Conservation (phyloP, 306 rosid species). For the Sicyos edulis region DNA sequence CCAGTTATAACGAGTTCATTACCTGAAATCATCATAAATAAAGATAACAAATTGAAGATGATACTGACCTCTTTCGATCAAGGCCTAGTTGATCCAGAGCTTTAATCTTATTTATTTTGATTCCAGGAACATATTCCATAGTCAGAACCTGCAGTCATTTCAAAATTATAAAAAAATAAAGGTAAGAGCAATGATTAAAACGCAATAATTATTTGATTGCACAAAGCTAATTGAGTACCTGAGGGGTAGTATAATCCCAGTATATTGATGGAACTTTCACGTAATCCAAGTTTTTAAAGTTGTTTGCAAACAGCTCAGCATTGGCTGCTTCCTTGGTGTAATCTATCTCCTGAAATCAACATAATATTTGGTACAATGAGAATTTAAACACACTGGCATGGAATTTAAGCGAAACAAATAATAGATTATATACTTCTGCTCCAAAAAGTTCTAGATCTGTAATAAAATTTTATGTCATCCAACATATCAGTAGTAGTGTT, state of each 20-base stretch:
- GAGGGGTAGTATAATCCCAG: conserved; percentile 95
- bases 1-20: background rate
- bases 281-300: conserved; percentile 78
- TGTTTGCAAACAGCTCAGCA: conserved; percentile 79
- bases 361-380: background rate
- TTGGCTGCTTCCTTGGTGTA: conserved; percentile 97
- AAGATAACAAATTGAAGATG: conserved; percentile 20
- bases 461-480: background rate
- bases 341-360: conserved; percentile 84
- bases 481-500: background rate
- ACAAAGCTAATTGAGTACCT: conserved; percentile 41
- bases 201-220: conserved; percentile 10
- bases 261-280: conserved; percentile 81
- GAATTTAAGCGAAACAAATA: conserved; percentile 7
- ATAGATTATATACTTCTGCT: background rate
- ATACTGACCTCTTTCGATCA: conserved; percentile 71
- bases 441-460: background rate
- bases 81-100: conserved; percentile 95
- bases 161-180: conserved; percentile 18
- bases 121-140: conserved; percentile 99
- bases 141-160: conserved; percentile 64
- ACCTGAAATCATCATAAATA: conserved; percentile 11
- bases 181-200: conserved; percentile 13
- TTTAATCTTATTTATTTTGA: conserved; percentile 87
- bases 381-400: background rate